Conservation (phyloP, 2,329 filamentous ascomycete genomes). For the Ascochyta clinopodiicola region DNA sequence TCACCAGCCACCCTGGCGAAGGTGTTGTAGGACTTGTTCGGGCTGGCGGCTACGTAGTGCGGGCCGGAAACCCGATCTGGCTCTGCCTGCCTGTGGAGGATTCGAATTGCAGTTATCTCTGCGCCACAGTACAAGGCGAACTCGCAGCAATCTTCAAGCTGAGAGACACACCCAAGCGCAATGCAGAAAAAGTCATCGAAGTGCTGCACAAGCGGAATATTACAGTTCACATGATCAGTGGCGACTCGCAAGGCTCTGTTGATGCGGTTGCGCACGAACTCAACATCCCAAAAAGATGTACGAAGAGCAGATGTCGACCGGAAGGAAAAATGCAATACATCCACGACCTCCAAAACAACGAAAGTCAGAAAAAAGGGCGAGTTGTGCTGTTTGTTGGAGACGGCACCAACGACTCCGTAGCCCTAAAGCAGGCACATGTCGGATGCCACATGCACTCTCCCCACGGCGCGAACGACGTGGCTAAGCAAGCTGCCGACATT, state of each 20-base stretch:
- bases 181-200: slow-evolving; percentile 59
- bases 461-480: slow-evolving; percentile 63
- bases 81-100: slow-evolving; percentile 45
- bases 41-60: slow-evolving; percentile 35
- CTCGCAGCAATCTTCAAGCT: slow-evolving; percentile 60
- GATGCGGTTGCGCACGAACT: slow-evolving; percentile 52
- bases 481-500: slow-evolving; percentile 71
- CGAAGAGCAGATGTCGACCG: slow-evolving; percentile 58
- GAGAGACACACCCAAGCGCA: slow-evolving; percentile 55
- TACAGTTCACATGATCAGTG: slow-evolving; percentile 62
- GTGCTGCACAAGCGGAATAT: slow-evolving; percentile 59
- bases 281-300: slow-evolving; percentile 48
- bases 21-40: slow-evolving; percentile 52
- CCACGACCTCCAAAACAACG: slow-evolving; percentile 32
- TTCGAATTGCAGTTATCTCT: slow-evolving; percentile 45
- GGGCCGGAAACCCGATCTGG: slow-evolving; percentile 59
- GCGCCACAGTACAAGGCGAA: slow-evolving; percentile 38
- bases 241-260: slow-evolving; percentile 61
- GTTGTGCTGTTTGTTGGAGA: slow-evolving; percentile 75
- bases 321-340: slow-evolving; percentile 63
- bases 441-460: slow-evolving; percentile 70
- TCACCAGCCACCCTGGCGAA: slow-evolving; percentile 52
- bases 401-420: slow-evolving; percentile 79
- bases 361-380: slow-evolving; percentile 9
- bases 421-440: slow-evolving; percentile 72